Percentiles rank a stretch among this genome's conserved stretches.
phyloP scores from a whole-genome alignment of 2,329 filamentous ascomycete genomes.

The Parastagonospora avenae region DNA sequence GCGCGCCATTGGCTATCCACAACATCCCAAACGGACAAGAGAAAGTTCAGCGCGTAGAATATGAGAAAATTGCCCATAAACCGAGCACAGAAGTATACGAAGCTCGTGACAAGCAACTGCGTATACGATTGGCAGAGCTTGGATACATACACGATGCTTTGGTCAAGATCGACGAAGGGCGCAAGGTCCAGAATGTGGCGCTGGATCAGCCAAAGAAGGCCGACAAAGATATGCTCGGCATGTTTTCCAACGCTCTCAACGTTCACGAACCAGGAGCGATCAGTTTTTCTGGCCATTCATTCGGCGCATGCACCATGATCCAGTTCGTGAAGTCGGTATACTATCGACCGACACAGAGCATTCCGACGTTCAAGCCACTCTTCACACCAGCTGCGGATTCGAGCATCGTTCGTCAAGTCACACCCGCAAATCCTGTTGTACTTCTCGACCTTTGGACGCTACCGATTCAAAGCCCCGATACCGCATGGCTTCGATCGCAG shows the following conservation, averaged over 20 bases:
- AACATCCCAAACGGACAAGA: conserved; percentile 59
- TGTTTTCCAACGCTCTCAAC: conserved; percentile 67
- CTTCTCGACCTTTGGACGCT: conserved; percentile 84
- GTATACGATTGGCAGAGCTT: conserved; percentile 79
- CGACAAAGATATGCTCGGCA: conserved; percentile 56
- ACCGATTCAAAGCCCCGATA: conserved; percentile 68
- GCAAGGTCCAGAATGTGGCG: conserved; percentile 52
- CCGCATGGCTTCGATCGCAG: conserved; percentile 69
- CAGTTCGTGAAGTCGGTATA: conserved; percentile 82
- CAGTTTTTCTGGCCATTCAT: conserved; percentile 79
- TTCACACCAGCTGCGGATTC: conserved; percentile 64
- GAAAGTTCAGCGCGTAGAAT: conserved; percentile 49
- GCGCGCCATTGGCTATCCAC: conserved; percentile 74
- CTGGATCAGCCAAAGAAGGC: conserved; percentile 46
- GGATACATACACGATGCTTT: conserved; percentile 72
- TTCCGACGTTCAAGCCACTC: conserved; percentile 60
- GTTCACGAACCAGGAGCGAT: conserved; percentile 74
- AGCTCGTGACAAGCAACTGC: conserved; percentile 71
- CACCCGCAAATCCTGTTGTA: conserved; percentile 66
- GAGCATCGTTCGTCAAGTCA: conserved; percentile 68
- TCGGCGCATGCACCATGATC: conserved; percentile 74
- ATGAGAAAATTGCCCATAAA: conserved; percentile 62
- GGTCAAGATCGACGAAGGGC: conserved; percentile 66
- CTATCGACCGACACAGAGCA: conserved; percentile 60
- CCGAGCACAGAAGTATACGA: conserved; percentile 69